Evolutionary conservation across 805 yeast genomes (phyloP).

Genomic region (Metschnikowia borealis): DNA sequence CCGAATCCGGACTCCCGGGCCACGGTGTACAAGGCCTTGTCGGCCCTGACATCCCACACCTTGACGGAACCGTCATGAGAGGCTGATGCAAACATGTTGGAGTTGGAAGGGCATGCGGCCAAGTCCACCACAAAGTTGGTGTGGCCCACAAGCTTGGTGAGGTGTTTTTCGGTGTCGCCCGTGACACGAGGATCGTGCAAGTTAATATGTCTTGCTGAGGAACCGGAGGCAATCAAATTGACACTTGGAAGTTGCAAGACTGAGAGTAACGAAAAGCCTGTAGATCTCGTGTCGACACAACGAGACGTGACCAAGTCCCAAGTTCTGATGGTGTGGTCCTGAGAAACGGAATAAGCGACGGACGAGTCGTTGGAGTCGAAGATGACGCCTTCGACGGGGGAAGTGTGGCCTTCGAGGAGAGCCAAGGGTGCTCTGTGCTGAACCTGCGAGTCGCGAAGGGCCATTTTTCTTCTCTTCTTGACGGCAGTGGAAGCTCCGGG

Average conservation of each 20-base stretch:
- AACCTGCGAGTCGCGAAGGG: slow-evolving; percentile 68
- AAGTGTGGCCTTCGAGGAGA: slow-evolving; percentile 73
- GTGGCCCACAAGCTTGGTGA: slow-evolving; percentile 79
- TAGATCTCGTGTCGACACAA: slow-evolving; percentile 81
- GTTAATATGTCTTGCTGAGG: slow-evolving; percentile 95
- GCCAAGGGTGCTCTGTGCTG: slow-evolving; percentile 81
- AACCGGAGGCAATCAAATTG: slow-evolving; percentile 83
- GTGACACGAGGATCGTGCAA: slow-evolving; percentile 85
- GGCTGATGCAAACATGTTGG: slow-evolving; percentile 79
- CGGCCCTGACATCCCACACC: slow-evolving; percentile 93
- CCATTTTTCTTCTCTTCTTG: slow-evolving; percentile 82
- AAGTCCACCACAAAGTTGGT: slow-evolving; percentile 83
- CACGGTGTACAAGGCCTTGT: slow-evolving; percentile 74
- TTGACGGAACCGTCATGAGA: slow-evolving; percentile 96
- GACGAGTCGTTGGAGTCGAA: slow-evolving; percentile 71
- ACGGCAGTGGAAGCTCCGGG: slow-evolving; percentile 63
- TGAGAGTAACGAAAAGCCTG: slow-evolving; percentile 81
- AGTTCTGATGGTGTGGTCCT: slow-evolving; percentile 91
- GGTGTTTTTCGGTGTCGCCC: slow-evolving; percentile 56
- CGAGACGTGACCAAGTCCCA: slow-evolving; percentile 92
- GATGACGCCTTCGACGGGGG: slow-evolving; percentile 81
- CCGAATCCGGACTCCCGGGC: slow-evolving; percentile 59
- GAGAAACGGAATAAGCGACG: slow-evolving; percentile 91
- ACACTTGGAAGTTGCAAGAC: slow-evolving; percentile 62
- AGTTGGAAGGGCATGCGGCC: slow-evolving; percentile 70